Base-by-base conservation (phyloP, 2,329 filamentous ascomycete species). In the Xylaria sp. region DNA sequence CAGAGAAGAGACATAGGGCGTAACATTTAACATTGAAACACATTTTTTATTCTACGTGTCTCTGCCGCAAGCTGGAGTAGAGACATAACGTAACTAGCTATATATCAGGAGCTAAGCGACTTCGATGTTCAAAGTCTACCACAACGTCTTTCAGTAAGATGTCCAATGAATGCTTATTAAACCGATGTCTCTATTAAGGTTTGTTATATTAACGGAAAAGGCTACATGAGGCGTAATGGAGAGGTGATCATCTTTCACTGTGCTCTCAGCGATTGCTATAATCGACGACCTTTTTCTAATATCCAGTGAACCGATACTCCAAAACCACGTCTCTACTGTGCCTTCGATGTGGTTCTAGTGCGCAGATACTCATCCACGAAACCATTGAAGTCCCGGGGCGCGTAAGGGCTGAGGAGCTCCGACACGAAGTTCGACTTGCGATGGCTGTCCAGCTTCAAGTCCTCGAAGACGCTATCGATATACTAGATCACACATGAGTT, bases 361-460 rank as follows among this genome's bases (percentile, higher is more conserved):
- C 66, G 63, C n/a, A 76, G 17, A 53, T 74, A 77, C 69, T 77
- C 77, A 10, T 76, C 72, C 17, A 76, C 71, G 29, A 77, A 72
- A 6, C 72, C 75, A 22, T 73, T 68, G 65, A 75, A 77, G 58
- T 77, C 75, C 13, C 62, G 27, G 15, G 77, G 73, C 17, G 69
- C 58, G 42, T 77, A 77, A 17, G 74, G 71, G 20, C 69, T 66
- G 50, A 78, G 72, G 27, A 75, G 53, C 60, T 79, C 76, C 1
- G 73, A 61, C 9, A 78, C 9, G 20, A 67, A 54, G 60, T 78
- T 78, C 5, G 70, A 69, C 65, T 79, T 78, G 38, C 77, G 73
- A 7, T 64, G 56, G 6, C 70, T 67, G 3, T 74, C 69, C 11
- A 79, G 38, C 2, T 75, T 75, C 49, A 78, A 62, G 60, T 79